Percentiles rank a stretch among this genome's conserved stretches.
Evolutionary conservation across 108 stramenopile species (phyloP).

Genomic region (Tribonema minus): DNA sequence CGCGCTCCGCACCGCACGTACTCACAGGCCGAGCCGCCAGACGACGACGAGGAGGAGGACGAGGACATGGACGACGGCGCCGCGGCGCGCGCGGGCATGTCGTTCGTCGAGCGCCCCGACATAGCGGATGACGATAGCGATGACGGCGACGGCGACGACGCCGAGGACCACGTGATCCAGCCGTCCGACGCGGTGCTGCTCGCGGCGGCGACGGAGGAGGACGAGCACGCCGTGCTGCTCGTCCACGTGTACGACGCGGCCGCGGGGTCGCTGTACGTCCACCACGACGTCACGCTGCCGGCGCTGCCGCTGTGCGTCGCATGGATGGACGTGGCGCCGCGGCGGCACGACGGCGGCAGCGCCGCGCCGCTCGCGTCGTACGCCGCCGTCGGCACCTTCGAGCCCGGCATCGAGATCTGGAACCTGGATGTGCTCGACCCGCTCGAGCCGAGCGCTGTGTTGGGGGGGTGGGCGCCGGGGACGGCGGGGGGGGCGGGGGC

Average conservation of each 20-base stretch:
- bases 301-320: conserved; percentile 86
- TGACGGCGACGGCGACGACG: conserved; percentile 43
- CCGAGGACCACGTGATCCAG: conserved; percentile 47
- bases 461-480: conserved; percentile 72
- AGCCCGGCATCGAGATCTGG: conserved; percentile 97
- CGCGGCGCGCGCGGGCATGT: neutral
- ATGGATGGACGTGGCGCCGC: conserved; percentile 53
- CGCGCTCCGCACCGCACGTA: too few relatives aligned
- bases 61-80: neutral
- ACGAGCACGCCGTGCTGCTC: conserved; percentile 48
- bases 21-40: too few relatives aligned
- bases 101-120: neutral
- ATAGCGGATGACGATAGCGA: neutral
- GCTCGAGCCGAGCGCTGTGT: conserved; percentile 78
- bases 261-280: conserved; percentile 85
- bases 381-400: conserved; percentile 90
- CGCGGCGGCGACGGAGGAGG: conserved; percentile 61
- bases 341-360: neutral
- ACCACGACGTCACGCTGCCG: conserved; percentile 96
- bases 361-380: conserved; percentile 21
- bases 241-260: conserved; percentile 58
- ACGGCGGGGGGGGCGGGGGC: conserved; percentile 43
- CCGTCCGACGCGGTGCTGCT: conserved; percentile 50
- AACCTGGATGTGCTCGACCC: conserved; percentile 96
- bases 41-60: conserved; percentile 14